Evolutionary conservation across 1,284 basidiomycete genomes (phyloP).

Genomic region (Pseudozyma tsukubaensis): DNA sequence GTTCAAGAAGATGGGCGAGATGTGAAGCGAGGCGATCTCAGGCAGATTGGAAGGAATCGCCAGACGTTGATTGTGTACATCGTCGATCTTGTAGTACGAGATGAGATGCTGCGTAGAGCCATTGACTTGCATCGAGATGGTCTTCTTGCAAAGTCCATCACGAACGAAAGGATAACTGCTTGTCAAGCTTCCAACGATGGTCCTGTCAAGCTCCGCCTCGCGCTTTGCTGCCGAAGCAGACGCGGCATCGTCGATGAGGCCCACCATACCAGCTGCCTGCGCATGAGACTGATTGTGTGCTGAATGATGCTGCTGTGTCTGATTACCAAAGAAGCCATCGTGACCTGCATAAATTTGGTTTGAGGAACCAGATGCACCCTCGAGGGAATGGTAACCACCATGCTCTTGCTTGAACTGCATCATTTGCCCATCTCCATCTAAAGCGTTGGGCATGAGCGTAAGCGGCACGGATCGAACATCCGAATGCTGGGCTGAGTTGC

Average conservation of each 20-base stretch:
- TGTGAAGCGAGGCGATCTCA: constrained; percentile 85
- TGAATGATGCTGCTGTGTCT: constrained; percentile 7
- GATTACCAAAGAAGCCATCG: constrained; percentile 21
- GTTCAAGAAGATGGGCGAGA: constrained; percentile 87
- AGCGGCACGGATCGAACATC: constrained; percentile 34
- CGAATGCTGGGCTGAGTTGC: constrained; percentile 6
- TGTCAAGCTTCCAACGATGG: constrained; percentile 62
- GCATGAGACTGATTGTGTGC: constrained; percentile 21
- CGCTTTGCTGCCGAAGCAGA: constrained; percentile 18
- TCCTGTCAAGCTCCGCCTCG: constrained; percentile 53
- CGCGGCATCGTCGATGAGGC: constrained; percentile 16
- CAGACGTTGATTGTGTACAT: constrained; percentile 86
- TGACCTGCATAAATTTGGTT: constrained; percentile 26
- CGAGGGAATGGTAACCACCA: constrained; percentile 14
- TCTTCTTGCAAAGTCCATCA: constrained; percentile 73
- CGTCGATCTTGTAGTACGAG: constrained; percentile 93
- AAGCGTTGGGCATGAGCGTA: constrained; percentile 28
- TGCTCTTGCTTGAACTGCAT: constrained; percentile 28
- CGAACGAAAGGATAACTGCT: constrained; percentile 61
- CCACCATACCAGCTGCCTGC: constrained; percentile 45
- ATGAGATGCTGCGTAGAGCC: constrained; percentile 93
- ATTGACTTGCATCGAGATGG: constrained; percentile 88
- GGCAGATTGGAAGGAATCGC: constrained; percentile 88
- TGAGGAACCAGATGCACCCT: constrained; percentile 19
- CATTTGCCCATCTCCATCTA: constrained; percentile 27